phyloP scores from a whole-genome alignment of 139 green algal species.

The Tetratostichococcus sp. region DNA sequence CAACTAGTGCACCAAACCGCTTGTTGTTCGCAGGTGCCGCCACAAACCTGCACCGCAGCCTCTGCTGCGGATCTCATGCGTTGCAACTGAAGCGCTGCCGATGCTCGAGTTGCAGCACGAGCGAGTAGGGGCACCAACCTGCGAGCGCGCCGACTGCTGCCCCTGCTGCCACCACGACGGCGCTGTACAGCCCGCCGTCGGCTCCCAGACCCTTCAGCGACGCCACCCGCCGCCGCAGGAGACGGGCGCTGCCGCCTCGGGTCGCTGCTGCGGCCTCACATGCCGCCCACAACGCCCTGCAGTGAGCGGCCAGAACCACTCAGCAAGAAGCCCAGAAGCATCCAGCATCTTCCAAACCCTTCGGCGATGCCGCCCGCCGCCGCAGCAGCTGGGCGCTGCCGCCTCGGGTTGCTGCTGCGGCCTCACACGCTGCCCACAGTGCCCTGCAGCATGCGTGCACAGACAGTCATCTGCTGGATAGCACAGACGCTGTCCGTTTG shows the following conservation, averaged over 20 bases:
- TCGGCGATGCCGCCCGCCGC: conserved; percentile 32
- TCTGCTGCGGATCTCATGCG: too few species aligned
- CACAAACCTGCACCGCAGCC: too few species aligned
- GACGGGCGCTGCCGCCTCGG: background rate
- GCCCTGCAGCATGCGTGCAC: conserved; percentile 10
- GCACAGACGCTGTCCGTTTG: conserved; percentile 16
- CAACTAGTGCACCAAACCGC: too few species aligned
- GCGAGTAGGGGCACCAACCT: conserved; percentile 19
- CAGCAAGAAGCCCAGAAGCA: too few species aligned
- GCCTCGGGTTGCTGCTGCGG: background rate
- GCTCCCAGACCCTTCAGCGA: conserved; percentile 39
- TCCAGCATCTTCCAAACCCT: conserved; percentile 31
- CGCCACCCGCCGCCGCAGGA: conserved; percentile 24
- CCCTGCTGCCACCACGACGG: conserved; percentile 61
- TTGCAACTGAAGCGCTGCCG: too few species aligned
- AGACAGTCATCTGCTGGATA: too few species aligned
- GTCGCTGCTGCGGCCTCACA: conserved; percentile 28
- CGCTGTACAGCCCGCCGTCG: conserved; percentile 31
- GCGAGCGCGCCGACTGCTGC: conserved; percentile 47
- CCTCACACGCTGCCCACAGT: conserved; percentile 56
- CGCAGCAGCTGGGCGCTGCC: conserved; percentile 21
- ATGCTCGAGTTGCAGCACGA: too few species aligned
- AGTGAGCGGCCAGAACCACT: too few species aligned
- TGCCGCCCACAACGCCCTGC: conserved; percentile 51
- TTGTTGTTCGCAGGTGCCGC: too few species aligned